Conservation (phyloP, 2,329 filamentous ascomycete genomes). For the Berkeleyomyces basicola region DNA sequence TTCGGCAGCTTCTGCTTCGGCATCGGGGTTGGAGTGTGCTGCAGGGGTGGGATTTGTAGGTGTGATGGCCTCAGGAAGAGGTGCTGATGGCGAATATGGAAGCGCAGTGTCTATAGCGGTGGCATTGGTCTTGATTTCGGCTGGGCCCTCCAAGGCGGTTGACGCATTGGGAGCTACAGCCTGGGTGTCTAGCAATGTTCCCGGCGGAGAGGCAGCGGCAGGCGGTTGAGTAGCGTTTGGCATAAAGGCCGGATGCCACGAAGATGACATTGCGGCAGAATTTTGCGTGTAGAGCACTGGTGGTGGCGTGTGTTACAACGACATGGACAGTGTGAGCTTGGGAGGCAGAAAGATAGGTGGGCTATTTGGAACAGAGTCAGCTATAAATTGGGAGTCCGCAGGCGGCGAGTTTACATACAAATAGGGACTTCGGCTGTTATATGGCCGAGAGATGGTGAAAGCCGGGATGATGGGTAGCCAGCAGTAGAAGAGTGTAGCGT, state of each 20-base stretch:
- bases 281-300: background rate
- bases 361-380: no score
- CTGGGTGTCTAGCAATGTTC: background rate
- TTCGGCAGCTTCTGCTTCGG: slow-evolving; percentile 1
- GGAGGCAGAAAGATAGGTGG: background rate
- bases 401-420: no score
- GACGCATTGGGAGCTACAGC: background rate
- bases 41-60: slow-evolving; percentile 9
- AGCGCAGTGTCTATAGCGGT: background rate
- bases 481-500: no score
- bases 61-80: background rate
- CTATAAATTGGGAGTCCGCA: background rate
- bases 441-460: no score
- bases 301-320: background rate
- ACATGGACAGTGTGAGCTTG: background rate
- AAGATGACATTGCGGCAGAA: slow-evolving; percentile 23
- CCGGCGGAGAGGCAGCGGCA: background rate
- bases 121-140: background rate
- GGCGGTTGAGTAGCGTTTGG: slow-evolving; percentile 17
- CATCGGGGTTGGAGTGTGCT: background rate
- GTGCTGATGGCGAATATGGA: background rate
- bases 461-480: no score
- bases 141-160: background rate
- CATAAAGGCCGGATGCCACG: slow-evolving; percentile 28
- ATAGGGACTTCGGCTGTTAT: no score